These are phyloP conservation scores for Geranium incanum DNA, from an alignment of 441 rosid species.

Conservation along the genomic window DNA sequence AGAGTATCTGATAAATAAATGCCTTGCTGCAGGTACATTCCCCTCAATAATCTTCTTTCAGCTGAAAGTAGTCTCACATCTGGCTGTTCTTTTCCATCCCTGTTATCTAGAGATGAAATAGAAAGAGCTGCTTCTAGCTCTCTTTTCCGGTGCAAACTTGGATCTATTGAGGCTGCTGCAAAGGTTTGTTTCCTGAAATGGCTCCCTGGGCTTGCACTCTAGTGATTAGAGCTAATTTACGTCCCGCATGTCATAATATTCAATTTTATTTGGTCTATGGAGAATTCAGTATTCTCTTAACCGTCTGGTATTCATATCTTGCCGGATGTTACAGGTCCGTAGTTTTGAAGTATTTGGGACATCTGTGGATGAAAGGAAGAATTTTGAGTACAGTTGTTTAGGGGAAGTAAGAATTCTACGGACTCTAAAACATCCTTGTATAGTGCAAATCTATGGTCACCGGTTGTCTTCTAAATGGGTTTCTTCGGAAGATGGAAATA, in stretches of 20 bases:
- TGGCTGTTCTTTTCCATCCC: conserved; percentile 51
- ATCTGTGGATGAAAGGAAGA: conserved; percentile 52
- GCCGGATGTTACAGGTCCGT: conserved; percentile 52
- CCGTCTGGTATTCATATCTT: background rate
- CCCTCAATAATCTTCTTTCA: conserved; percentile 44
- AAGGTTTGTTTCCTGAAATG: conserved; percentile 43
- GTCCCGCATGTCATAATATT: background rate
- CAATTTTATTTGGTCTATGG: background rate
- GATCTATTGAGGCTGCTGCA: conserved; percentile 63
- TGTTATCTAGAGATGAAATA: conserved; percentile 44
- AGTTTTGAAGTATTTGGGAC: conserved; percentile 47
- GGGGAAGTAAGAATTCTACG: conserved; percentile 87
- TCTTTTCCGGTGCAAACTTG: conserved; percentile 52
- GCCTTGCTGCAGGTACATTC: conserved; percentile 57
- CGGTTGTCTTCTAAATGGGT: conserved; percentile 70
- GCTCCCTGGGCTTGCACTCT: background rate
- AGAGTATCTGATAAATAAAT: conserved; percentile 18
- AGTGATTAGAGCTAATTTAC: background rate
- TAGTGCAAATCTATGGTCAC: conserved; percentile 84
- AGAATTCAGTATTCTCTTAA: background rate
- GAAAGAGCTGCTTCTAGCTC: conserved; percentile 53
- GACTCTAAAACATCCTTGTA: conserved; percentile 64
- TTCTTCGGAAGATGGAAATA: conserved; percentile 49
- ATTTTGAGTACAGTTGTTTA: conserved; percentile 70
- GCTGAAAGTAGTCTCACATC: conserved; percentile 30